These are phyloP conservation scores for Pichia sp. DNA, from an alignment of 1,139 yeast genomes.

Conservation along the genomic window DNA sequence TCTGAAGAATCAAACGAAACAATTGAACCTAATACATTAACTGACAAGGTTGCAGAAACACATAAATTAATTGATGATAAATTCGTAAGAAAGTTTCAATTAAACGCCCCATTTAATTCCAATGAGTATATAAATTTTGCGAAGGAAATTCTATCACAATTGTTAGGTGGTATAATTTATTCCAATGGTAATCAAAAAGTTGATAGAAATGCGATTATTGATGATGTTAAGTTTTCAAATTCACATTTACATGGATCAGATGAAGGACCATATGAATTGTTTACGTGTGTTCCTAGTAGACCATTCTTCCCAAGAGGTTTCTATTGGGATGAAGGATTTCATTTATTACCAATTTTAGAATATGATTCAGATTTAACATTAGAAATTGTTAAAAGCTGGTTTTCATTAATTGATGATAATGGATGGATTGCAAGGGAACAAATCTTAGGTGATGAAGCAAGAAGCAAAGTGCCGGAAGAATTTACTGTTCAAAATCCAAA, in stretches of 20 bases:
- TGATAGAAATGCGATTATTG: conserved; percentile 62
- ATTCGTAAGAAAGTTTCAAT: conserved; percentile 48
- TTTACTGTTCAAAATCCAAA: conserved; percentile 84
- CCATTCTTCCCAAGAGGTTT: conserved; percentile 96
- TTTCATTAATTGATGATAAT: conserved; percentile 70
- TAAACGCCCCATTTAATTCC: conserved; percentile 50
- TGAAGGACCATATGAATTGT: conserved; percentile 68
- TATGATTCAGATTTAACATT: conserved; percentile 81
- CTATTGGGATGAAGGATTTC: conserved; percentile 99
- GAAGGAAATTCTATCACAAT: conserved; percentile 69
- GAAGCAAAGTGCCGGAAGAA: conserved; percentile 82
- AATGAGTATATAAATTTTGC: conserved; percentile 54
- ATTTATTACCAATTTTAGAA: conserved; percentile 70
- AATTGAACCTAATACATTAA: conserved; percentile 37
- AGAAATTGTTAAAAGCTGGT: conserved; percentile 85
- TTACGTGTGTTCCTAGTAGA: conserved; percentile 84
- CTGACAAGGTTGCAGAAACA: conserved; percentile 34
- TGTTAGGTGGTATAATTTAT: conserved; percentile 86
- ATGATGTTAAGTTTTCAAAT: conserved; percentile 58
- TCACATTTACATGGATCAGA: conserved; percentile 44
- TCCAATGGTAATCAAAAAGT: conserved; percentile 84
- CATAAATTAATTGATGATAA: conserved; percentile 43
- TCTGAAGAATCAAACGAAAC: conserved; percentile 39
- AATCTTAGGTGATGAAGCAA: conserved; percentile 85
- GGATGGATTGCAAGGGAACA: conserved; percentile 99